Conservation (phyloP, 2,329 filamentous ascomycete genomes). For the Albophoma yamanashiensis region DNA sequence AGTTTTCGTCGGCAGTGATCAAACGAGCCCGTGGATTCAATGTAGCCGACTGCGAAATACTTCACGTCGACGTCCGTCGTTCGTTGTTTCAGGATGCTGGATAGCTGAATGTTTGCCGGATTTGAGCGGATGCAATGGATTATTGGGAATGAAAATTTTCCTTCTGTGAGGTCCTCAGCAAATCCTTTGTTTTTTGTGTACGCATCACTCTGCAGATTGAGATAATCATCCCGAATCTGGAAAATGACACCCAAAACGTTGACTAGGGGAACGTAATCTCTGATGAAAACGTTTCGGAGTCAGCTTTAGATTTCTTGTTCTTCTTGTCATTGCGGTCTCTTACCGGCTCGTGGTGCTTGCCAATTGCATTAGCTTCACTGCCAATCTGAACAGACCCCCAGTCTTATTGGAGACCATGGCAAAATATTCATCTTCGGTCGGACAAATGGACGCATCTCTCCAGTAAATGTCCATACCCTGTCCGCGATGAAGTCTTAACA, state of each 20-base stretch:
- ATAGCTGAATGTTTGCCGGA: constrained; percentile 1
- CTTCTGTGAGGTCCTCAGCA: constrained; percentile 5
- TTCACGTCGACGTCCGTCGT: constrained; percentile 2
- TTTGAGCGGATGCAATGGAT: constrained; percentile 5
- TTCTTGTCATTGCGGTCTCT: neutral
- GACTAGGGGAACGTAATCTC: constrained; percentile 17
- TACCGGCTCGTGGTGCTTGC: neutral
- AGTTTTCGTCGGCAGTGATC: neutral
- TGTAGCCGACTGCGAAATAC: constrained; percentile 1
- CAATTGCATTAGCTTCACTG: constrained; percentile 70
- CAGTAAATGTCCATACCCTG: constrained; percentile 83
- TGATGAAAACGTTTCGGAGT: neutral
- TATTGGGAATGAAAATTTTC: constrained; percentile 6
- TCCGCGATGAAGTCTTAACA: constrained; percentile 67
- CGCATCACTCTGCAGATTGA: constrained; percentile 2
- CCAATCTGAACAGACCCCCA: constrained; percentile 67
- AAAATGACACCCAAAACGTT: constrained; percentile 1
- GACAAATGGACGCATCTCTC: constrained; percentile 68
- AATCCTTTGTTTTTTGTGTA: constrained; percentile 4
- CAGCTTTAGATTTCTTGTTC: neutral
- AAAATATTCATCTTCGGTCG: constrained; percentile 70
- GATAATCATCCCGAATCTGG: constrained; percentile 6
- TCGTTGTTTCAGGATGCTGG: constrained; percentile 3
- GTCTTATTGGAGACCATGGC: constrained; percentile 83
- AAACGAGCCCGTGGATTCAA: constrained; percentile 3